These are phyloP conservation scores for Exophiala sp. DNA, from an alignment of 2,329 filamentous ascomycete species.

Conservation along the genomic window DNA sequence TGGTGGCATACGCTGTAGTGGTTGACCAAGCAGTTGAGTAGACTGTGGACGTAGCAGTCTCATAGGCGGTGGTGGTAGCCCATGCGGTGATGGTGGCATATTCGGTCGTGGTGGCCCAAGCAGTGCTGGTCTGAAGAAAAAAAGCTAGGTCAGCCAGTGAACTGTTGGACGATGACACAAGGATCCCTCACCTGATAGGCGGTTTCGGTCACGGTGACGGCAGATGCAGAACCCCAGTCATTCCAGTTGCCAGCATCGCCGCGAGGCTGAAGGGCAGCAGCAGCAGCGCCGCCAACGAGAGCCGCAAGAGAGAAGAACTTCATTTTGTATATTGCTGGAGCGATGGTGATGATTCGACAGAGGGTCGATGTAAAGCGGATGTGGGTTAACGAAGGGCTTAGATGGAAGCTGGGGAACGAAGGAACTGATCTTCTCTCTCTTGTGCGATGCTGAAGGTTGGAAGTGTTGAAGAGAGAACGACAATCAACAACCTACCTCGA, in stretches of 20 bases:
- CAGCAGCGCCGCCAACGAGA: background rate
- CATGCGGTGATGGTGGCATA: background rate
- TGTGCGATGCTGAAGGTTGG: background rate
- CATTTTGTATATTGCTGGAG: background rate
- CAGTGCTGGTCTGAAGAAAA: background rate
- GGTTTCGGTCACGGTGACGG: background rate
- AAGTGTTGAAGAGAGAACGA: background rate
- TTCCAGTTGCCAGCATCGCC: background rate
- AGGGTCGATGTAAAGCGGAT: background rate
- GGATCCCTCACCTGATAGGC: background rate
- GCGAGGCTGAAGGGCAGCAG: background rate
- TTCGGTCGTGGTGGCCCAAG: background rate
- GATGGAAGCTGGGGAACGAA: background rate
- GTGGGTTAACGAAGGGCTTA: background rate
- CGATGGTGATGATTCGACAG: background rate
- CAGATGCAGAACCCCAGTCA: background rate
- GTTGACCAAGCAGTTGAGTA: background rate
- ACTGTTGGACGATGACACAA: background rate
- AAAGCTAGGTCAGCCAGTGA: background rate
- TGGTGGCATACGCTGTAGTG: background rate
- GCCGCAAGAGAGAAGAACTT: constrained; percentile 1
- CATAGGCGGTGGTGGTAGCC: background rate
- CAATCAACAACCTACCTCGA: background rate
- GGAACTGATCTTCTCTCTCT: background rate
- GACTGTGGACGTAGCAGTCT: background rate